A percentile compares a stretch with the other conserved stretches of the same genome.
Evolutionary conservation across 2,329 filamentous ascomycete genomes (phyloP).

Genomic region (Fusarium incarnatum): DNA sequence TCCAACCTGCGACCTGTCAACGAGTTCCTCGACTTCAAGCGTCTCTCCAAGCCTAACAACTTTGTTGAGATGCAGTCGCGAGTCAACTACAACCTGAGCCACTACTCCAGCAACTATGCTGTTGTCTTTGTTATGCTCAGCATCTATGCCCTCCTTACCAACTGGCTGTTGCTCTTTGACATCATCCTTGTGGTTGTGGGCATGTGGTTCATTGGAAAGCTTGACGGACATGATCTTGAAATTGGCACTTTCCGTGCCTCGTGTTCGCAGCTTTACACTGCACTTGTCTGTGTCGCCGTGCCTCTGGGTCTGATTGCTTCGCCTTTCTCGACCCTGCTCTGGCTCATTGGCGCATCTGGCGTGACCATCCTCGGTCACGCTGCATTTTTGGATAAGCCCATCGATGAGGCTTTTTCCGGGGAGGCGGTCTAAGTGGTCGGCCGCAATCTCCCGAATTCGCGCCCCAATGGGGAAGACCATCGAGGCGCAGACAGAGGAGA

Average conservation of each 20-base stretch:
- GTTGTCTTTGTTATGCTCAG: slow-evolving; percentile 93
- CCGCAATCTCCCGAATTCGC: slow-evolving; percentile 96
- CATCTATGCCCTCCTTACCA: slow-evolving; percentile 94
- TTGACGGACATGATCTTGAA: slow-evolving; percentile 88
- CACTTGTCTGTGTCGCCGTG: slow-evolving; percentile 82
- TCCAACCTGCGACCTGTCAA: slow-evolving; percentile 90
- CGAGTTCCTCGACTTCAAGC: slow-evolving; percentile 97
- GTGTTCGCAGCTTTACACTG: slow-evolving; percentile 93
- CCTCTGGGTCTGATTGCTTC: slow-evolving; percentile 88
- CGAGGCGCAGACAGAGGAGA: slow-evolving; percentile 82
- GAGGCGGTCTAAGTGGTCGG: slow-evolving; percentile 99
- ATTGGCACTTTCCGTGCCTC: slow-evolving; percentile 85
- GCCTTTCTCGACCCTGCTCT: slow-evolving; percentile 86
- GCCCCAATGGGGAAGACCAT: slow-evolving; percentile 99
- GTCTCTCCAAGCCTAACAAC: slow-evolving; percentile 91
- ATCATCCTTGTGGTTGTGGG: slow-evolving; percentile 88
- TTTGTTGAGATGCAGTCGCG: slow-evolving; percentile 90
- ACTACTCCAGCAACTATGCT: slow-evolving; percentile 99
- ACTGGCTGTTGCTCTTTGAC: slow-evolving; percentile 87
- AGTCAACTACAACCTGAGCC: slow-evolving; percentile 95
- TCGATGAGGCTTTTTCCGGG: slow-evolving; percentile 99
- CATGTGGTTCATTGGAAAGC: slow-evolving; percentile 91
- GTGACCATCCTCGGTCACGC: slow-evolving; percentile 96
- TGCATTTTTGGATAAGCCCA: slow-evolving; percentile 95
- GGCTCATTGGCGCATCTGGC: slow-evolving; percentile 95